phyloP scores from a whole-genome alignment of 2,329 filamentous ascomycete genomes.

The Penicillium sp. region DNA sequence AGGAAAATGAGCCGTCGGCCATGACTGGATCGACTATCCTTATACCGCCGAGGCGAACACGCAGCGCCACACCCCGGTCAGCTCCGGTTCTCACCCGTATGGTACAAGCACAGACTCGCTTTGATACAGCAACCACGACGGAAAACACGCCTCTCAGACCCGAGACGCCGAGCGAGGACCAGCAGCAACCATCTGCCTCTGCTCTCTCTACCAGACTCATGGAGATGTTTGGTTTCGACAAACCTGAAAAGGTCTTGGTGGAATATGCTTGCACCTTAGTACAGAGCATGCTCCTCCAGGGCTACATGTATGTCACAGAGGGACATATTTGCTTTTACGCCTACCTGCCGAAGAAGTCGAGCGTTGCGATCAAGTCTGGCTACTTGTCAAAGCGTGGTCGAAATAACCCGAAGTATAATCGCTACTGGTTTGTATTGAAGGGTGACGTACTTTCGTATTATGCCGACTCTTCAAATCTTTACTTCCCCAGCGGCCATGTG shows the following conservation, averaged over 20 bases:
- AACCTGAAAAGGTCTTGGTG: conserved; percentile 77
- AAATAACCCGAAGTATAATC: conserved; percentile 80
- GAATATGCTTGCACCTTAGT: conserved; percentile 94
- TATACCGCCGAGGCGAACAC: conserved; percentile 25
- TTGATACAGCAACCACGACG: conserved; percentile 36
- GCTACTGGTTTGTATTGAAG: conserved; percentile 91
- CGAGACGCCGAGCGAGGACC: conserved; percentile 51
- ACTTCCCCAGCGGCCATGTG: conserved; percentile 89
- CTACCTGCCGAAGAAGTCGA: conserved; percentile 88
- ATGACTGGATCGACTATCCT: conserved; percentile 19
- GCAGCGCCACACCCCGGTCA: conserved; percentile 49
- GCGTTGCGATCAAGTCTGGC: conserved; percentile 77
- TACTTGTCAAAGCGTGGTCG: conserved; percentile 85
- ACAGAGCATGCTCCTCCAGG: conserved; percentile 86
- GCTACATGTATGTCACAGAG: conserved; percentile 92
- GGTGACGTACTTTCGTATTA: conserved; percentile 92
- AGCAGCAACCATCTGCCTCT: conserved; percentile 47
- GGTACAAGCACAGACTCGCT: conserved; percentile 67
- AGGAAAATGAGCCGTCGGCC: conserved; percentile 24
- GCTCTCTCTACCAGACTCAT: conserved; percentile 69
- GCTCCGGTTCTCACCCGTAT: conserved; percentile 75
- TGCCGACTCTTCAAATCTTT: conserved; percentile 75
- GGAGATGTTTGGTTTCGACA: conserved; percentile 81
- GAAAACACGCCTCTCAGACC: conserved; percentile 21
- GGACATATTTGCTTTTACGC: conserved; percentile 96